Evolutionary conservation across 2,329 filamentous ascomycete species (phyloP), one percentile per base, ranked within the genome.

Genomic region (Fusarium graminum): DNA sequence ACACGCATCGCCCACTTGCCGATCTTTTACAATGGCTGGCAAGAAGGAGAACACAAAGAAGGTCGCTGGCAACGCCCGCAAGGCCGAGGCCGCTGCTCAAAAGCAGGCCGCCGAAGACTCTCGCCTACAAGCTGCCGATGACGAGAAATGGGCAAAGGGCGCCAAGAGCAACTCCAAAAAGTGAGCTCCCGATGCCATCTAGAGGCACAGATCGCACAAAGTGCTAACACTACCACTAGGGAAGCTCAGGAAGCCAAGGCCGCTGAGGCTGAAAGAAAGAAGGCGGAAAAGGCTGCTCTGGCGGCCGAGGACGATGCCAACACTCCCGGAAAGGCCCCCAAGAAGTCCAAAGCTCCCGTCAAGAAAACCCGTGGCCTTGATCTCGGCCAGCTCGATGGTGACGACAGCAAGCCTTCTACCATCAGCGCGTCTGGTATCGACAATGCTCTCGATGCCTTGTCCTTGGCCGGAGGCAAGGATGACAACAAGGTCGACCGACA

Each of bases 371-470:
- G 87, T 63, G 92, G 92, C 25, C 85, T 94, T 36, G 91, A 94
- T 73, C 85, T 94, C 39, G 86, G 85, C 17, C 89, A 92, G 76
- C 89, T 97, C 67, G 92, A 95, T 72, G 82, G 79, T 64, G 82
- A 80, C 44, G 86, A 86, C 64, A 39, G 25, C 49, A 83, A 83
- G 65, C 80, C 88, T 11, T 71, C 83, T 0, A 79, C 91, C 0
- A 85, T 97, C 72, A 94, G 90, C 77, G 94, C 93, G 5, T 86
- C 90, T 0, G 93, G 93, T 73, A 97, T 99, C 78, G 94, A 98
- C 77, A 94, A 97, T 74, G 93, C 93, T 1, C 87, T 98, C 47
- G 94, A 97, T 73, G 93, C 93, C 4, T 86, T 98, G 28, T 88
- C 88, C 4, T 79, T 97, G 51, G 83, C 85, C 16, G 79, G 78